These are phyloP conservation scores for Plasmodium chabaudi DNA, from an alignment of 169 alveolate species.

Conservation along the genomic window DNA sequence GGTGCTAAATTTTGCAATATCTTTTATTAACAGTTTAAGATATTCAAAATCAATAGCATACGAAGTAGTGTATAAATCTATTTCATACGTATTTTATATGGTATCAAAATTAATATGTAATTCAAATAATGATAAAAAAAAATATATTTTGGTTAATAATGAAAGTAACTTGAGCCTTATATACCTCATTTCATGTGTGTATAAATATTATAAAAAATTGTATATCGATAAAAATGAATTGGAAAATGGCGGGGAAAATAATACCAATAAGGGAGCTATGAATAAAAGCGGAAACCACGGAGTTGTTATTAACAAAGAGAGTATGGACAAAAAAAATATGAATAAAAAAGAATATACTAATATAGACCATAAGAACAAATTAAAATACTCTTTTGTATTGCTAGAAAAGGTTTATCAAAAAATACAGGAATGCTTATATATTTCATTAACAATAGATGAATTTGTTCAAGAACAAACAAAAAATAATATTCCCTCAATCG, in stretches of 20 bases:
- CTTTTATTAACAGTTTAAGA: conserved; percentile 32
- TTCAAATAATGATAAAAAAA: conserved; percentile 22
- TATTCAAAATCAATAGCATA: conserved; percentile 22
- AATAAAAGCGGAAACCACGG: no score
- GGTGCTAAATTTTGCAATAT: conserved; percentile 29
- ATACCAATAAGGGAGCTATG: no score
- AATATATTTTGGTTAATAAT: conserved; percentile 22
- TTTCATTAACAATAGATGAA: conserved; percentile 55
- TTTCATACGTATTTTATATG: conserved; percentile 60
- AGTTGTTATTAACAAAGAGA: no score
- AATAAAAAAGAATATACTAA: neutral
- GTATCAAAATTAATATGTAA: conserved; percentile 67
- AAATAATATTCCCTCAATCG: neutral
- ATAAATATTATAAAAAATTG: conserved; percentile 62
- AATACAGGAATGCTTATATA: conserved; percentile 71
- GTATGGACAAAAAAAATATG: neutral
- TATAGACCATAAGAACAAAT: neutral
- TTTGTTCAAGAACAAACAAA: conserved; percentile 28
- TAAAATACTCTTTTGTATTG: conserved; percentile 36
- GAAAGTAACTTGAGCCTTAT: conserved; percentile 37
- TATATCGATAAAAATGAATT: conserved; percentile 21
- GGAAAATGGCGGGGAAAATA: no score
- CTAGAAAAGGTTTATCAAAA: conserved; percentile 67
- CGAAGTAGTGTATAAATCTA: conserved; percentile 47
- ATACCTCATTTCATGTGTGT: conserved; percentile 29